phyloP scores from a whole-genome alignment of 805 yeast species.

The Kodamaea sagamina region DNA sequence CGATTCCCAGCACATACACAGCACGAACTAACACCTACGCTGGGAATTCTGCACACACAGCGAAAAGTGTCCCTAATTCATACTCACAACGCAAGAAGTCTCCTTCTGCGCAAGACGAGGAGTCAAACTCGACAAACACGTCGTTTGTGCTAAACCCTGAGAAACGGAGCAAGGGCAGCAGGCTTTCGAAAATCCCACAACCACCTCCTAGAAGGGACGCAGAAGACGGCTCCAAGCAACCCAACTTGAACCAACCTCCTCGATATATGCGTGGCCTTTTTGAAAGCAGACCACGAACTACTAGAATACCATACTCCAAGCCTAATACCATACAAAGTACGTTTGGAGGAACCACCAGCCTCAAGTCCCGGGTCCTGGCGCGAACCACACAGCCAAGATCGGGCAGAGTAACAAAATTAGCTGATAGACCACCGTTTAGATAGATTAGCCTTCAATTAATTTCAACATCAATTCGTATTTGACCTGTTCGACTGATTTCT shows the following conservation, averaged over 20 bases:
- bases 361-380: background rate
- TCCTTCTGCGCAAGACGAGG: constrained; percentile 19
- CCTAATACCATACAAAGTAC: constrained; percentile 7
- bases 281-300: constrained; percentile 19
- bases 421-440: constrained; percentile 15
- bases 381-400: constrained; percentile 5
- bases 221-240: constrained; percentile 19
- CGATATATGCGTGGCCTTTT: constrained; percentile 44
- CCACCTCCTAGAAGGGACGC: constrained; percentile 9
- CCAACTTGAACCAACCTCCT: constrained; percentile 47
- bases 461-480: constrained; percentile 39
- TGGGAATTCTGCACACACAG: too few relatives aligned
- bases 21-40: too few relatives aligned
- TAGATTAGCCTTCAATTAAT: constrained; percentile 15
- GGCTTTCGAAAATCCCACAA: constrained; percentile 26
- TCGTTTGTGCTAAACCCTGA: constrained; percentile 32
- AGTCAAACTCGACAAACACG: constrained; percentile 19
- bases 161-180: background rate
- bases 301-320: constrained; percentile 5
- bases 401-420: constrained; percentile 8
- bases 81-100: background rate
- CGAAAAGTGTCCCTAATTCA: background rate
- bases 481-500: constrained; percentile 45
- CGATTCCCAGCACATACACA: background rate
- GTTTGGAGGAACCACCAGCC: too few relatives aligned